Evolutionary conservation across 1,284 basidiomycete species (phyloP), one percentile per base, ranked within the genome.

Genomic region (Apiotrichum porosum): DNA sequence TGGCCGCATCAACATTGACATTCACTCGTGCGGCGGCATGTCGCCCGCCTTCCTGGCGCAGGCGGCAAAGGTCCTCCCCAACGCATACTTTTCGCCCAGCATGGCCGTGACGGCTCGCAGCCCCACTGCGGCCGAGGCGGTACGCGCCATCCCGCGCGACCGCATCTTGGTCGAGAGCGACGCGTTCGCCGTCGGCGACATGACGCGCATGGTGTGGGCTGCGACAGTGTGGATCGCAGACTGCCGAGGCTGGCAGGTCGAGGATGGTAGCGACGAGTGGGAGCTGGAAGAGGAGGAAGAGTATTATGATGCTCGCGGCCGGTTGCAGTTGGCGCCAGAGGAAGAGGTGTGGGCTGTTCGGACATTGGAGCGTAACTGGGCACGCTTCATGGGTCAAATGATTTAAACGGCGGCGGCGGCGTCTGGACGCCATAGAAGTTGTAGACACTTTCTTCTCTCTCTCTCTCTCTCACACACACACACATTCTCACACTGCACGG

Each of bases 111-210:
- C 74, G 3, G 65, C 62, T 4, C 62, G 75, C 8, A 63, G 66
- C 1, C 56, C 61, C 0, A 49, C 59, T 2, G 71, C 73, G 5
- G 54, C 64, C 3, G 53, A 57, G 1, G 57, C 73, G 17, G 68
- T 77, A 14, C 47, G 58, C 13, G 45, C 65, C 3, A 65, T 74
- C 21, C 58, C 64, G 17, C 44, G 52, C 4, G 60, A 71, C n/a
- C 50, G 72, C 17, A 49, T 77, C 9, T 54, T 77, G 6, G 63
- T 76, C 8, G 76, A 77, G 49, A 67, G 63, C 19, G 76, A 77
- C 52, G 65, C 65, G 21, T 63, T 70, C 45, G 64, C 72, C 44
- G 62, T 71, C 9, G 32, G 53, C 12, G 42, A 63, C 22, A 62
- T 52, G 9, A 56, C 59, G 4, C 33, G 57, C 12, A 39, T 66